phyloP scores from a whole-genome alignment of 306 rosid species.

The Vachellia collinsii region DNA sequence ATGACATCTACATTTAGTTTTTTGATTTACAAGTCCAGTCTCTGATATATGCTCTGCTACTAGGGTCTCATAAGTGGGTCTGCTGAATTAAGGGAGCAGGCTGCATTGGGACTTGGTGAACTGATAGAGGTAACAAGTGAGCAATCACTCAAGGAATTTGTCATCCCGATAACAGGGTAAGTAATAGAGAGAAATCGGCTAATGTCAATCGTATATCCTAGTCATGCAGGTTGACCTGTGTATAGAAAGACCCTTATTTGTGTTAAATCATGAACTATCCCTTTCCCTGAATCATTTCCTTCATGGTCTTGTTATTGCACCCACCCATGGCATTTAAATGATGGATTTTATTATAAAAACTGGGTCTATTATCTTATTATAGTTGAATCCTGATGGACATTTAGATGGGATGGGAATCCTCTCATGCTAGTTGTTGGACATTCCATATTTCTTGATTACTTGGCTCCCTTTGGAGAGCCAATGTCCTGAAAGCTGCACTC shows the following conservation, averaged over 20 bases:
- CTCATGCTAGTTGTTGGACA: not conserved
- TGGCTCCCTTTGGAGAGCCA: not conserved
- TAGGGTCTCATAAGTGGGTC: slow-evolving; percentile 96
- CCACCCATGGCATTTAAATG: not conserved
- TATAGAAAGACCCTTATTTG: not conserved
- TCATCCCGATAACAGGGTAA: slow-evolving; percentile 93
- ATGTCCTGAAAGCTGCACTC: not conserved
- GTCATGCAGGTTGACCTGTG: not conserved
- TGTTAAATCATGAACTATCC: not conserved
- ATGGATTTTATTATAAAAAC: not conserved
- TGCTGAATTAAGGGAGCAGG: slow-evolving; percentile 95
- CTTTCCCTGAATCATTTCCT: slow-evolving; percentile 18
- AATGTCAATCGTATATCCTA: slow-evolving; percentile 18
- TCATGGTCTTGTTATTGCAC: not conserved
- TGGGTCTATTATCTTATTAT: not conserved
- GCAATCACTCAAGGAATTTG: slow-evolving; percentile 83
- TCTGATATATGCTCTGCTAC: slow-evolving; percentile 24
- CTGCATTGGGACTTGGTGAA: slow-evolving; percentile 97
- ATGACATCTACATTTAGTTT: slow-evolving; percentile 5
- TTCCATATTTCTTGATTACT: not conserved
- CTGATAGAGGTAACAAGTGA: slow-evolving; percentile 95
- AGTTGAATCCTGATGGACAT: not conserved
- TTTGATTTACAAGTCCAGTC: slow-evolving; percentile 11
- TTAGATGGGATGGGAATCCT: not conserved
- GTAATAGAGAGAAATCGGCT: slow-evolving; percentile 31